Conservation (phyloP, 257 asterid genomes). For the Nyctanthes arbortristis region DNA sequence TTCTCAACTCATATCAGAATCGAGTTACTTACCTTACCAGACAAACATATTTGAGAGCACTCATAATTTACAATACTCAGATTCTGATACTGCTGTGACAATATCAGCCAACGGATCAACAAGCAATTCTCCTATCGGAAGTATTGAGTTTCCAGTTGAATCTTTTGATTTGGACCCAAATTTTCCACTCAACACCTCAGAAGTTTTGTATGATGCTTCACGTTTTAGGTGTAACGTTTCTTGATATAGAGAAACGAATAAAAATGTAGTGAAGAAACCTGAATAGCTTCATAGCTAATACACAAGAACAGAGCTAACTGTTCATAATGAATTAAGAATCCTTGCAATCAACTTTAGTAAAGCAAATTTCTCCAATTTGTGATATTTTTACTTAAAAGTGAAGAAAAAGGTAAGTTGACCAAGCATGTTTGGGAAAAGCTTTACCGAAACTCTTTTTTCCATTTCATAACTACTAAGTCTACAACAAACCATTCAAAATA, state of each 20-base stretch:
- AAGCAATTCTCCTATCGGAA: background rate
- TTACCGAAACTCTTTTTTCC: background rate
- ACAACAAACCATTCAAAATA: background rate
- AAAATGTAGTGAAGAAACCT: background rate
- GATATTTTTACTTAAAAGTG: background rate
- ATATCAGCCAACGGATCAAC: background rate
- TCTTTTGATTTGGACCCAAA: background rate
- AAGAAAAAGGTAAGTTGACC: background rate
- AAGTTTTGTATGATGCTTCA: background rate
- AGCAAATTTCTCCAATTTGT: no score
- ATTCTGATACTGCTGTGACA: background rate
- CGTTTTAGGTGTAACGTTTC: background rate
- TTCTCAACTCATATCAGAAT: slow-evolving; percentile 45
- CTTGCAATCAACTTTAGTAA: background rate
- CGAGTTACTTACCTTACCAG: slow-evolving; percentile 35
- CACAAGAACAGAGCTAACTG: background rate
- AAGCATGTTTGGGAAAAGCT: background rate
- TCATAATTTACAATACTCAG: background rate
- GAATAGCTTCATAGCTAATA: background rate
- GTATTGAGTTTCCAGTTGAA: background rate
- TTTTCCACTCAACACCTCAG: background rate
- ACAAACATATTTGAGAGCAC: slow-evolving; percentile 17
- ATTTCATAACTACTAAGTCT: no score
- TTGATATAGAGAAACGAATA: background rate
- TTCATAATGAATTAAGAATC: background rate